A percentile compares a stretch with the other conserved stretches of the same genome.
Evolutionary conservation across 345 rosid species (phyloP).

Genomic region (Euphorbia pulcherrima): DNA sequence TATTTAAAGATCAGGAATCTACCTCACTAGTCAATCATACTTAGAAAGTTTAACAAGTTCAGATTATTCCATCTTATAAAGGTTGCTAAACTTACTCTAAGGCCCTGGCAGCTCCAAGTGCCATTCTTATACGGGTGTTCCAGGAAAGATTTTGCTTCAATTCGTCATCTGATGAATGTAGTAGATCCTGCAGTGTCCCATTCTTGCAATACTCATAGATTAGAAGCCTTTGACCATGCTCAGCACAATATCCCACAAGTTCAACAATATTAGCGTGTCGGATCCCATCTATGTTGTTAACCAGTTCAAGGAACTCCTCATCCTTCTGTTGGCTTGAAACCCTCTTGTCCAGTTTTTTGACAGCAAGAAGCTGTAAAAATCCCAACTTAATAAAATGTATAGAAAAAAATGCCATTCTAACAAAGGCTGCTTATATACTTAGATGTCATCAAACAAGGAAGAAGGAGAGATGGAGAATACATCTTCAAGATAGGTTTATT

Average conservation of each 20-base stretch:
- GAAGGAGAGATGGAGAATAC: background rate
- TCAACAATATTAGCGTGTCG: constrained; percentile 82
- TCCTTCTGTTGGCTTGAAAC: constrained; percentile 65
- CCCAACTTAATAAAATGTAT: constrained; percentile 17
- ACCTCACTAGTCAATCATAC: no score
- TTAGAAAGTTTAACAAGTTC: no score
- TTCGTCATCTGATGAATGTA: constrained; percentile 80
- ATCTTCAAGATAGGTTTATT: background rate
- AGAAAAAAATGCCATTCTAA: constrained; percentile 7
- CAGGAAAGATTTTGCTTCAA: constrained; percentile 60
- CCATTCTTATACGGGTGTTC: constrained; percentile 72
- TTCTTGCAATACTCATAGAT: constrained; percentile 80
- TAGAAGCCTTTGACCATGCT: constrained; percentile 88
- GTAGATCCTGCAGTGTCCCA: constrained; percentile 75
- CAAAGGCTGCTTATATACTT: background rate
- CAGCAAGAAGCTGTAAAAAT: constrained; percentile 66
- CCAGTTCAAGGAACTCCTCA: constrained; percentile 73
- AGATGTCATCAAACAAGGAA: background rate
- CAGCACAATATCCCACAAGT: constrained; percentile 93
- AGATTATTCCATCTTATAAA: no score
- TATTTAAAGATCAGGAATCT: no score
- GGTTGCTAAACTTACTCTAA: constrained; percentile 62
- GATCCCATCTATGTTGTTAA: constrained; percentile 68
- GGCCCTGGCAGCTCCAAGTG: constrained; percentile 94
- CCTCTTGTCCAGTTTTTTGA: constrained; percentile 81